These are phyloP conservation scores for Cutaneotrichosporon cavernicola DNA, from an alignment of 1,284 basidiomycete genomes.

Conservation along the genomic window DNA sequence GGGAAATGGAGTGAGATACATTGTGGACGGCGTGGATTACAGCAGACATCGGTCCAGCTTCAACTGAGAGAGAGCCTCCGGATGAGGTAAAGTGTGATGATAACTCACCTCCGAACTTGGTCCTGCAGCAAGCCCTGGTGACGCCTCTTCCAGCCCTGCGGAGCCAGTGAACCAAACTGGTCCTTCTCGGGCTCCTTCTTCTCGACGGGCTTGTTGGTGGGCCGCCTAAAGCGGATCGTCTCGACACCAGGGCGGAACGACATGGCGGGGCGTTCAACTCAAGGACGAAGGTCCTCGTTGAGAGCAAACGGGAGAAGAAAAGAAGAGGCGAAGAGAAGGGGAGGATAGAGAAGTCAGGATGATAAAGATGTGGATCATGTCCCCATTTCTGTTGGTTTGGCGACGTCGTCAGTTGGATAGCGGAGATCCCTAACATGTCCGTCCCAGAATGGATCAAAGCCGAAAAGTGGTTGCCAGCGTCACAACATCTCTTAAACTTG, in stretches of 20 bases:
- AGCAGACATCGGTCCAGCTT: too few relatives aligned
- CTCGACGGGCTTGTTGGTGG: constrained; percentile 32
- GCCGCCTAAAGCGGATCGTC: constrained; percentile 48
- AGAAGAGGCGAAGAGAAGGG: not conserved
- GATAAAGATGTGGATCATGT: not conserved
- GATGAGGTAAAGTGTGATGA: not conserved
- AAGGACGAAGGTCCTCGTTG: not conserved
- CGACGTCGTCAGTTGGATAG: not conserved
- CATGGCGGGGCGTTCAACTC: constrained; percentile 17
- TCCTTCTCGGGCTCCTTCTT: constrained; percentile 35
- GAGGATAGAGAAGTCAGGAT: not conserved
- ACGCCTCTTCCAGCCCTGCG: constrained; percentile 46
- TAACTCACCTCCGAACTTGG: constrained; percentile 44
- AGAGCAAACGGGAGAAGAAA: not conserved
- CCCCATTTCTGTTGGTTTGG: not conserved
- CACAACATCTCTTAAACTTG: not conserved
- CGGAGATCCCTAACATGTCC: not conserved
- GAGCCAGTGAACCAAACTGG: constrained; percentile 45
- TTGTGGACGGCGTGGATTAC: not conserved
- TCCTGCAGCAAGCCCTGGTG: constrained; percentile 54
- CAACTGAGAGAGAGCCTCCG: too few relatives aligned
- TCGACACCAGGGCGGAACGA: constrained; percentile 45
- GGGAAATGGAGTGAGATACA: not conserved
- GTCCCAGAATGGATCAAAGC: not conserved
- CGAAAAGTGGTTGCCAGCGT: not conserved